phyloP scores from a whole-genome alignment of 345 rosid species.

The thale cress (Arabidopsis thaliana) region TAIR10.1 NC_003076.8:563001-563500 shows the following conservation, averaged over 20 bases:
- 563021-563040: slow-evolving; percentile 10
- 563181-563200: slow-evolving; percentile 7
- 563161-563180: slow-evolving; percentile 3
- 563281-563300: neutral
- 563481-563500: neutral
- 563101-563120: neutral
- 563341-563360: slow-evolving; percentile 41
- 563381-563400: slow-evolving; percentile 12
- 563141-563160: slow-evolving; percentile 13
- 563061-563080: slow-evolving; percentile 5
- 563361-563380: slow-evolving; percentile 26
- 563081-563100: neutral
- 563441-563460: neutral
- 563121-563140: slow-evolving; percentile 20
- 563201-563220: slow-evolving; percentile 20
- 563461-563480: neutral
- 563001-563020: slow-evolving; percentile 3
- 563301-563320: slow-evolving; percentile 9
- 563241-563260: slow-evolving; percentile 44
- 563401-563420: slow-evolving; percentile 37
- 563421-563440: slow-evolving; percentile 46
- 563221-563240: slow-evolving; percentile 31
- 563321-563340: slow-evolving; percentile 31
- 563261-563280: neutral
- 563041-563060: slow-evolving; percentile 25